Conservation (phyloP, 495 filamentous ascomycete genomes). For the Barbatosphaeria neglecta region DNA sequence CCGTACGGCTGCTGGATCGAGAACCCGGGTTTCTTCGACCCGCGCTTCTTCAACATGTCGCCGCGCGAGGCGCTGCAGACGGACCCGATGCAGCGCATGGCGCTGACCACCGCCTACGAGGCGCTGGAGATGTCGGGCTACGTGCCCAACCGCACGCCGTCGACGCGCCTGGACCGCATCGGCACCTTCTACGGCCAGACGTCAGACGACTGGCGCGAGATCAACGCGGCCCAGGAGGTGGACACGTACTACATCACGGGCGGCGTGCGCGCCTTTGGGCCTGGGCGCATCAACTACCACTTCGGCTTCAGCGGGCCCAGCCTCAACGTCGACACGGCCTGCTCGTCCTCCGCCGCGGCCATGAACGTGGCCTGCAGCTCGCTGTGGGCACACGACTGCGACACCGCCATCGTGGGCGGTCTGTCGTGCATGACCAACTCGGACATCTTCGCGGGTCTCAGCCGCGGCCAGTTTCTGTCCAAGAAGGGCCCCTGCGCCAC, state of each 20-base stretch:
- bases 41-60: slow-evolving; percentile 92
- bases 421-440: slow-evolving; percentile 70
- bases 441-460: slow-evolving; percentile 75
- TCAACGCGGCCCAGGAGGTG: slow-evolving; percentile 80
- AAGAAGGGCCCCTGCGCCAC: slow-evolving; percentile 71
- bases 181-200: slow-evolving; percentile 91
- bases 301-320: slow-evolving; percentile 85
- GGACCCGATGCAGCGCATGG: slow-evolving; percentile 81
- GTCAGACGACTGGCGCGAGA: slow-evolving; percentile 84
- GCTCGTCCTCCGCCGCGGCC: slow-evolving; percentile 73
- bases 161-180: slow-evolving; percentile 71
- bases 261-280: slow-evolving; percentile 75
- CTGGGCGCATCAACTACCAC: slow-evolving; percentile 76
- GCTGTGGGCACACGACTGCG: slow-evolving; percentile 70
- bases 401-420: slow-evolving; percentile 76
- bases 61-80: slow-evolving; percentile 82
- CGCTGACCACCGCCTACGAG: slow-evolving; percentile 75
- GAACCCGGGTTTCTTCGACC: slow-evolving; percentile 74
- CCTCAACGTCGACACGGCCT: slow-evolving; percentile 80
- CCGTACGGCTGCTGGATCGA: slow-evolving; percentile 86
- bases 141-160: slow-evolving; percentile 74
- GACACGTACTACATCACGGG: slow-evolving; percentile 93
- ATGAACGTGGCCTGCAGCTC: slow-evolving; percentile 77
- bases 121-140: slow-evolving; percentile 87
- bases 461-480: slow-evolving; percentile 72